Percentiles rank a stretch among this genome's conserved stretches.
These are phyloP conservation scores for Saraca asoca DNA, from an alignment of 331 rosid genomes.

Conservation along the genomic window DNA sequence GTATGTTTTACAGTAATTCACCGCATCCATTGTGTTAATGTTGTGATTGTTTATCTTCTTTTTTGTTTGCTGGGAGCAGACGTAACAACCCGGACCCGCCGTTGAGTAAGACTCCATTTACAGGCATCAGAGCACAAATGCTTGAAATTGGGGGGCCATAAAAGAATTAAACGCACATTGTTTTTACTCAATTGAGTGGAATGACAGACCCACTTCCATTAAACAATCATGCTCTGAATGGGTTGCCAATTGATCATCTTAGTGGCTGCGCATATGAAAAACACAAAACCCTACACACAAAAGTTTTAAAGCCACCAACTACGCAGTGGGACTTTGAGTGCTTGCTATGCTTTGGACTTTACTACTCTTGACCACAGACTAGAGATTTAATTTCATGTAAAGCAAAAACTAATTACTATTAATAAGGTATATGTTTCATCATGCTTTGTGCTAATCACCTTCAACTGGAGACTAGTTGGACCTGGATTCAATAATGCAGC, in stretches of 20 bases:
- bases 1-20: neutral
- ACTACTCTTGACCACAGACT: slow-evolving; percentile 29
- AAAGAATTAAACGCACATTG: neutral
- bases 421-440: slow-evolving; percentile 3
- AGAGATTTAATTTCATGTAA: slow-evolving; percentile 5
- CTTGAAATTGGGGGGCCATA: slow-evolving; percentile 14
- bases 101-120: slow-evolving; percentile 44
- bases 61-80: slow-evolving; percentile 33
- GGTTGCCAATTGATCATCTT: slow-evolving; percentile 23
- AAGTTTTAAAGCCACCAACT: slow-evolving; percentile 3
- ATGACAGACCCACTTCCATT: slow-evolving; percentile 14
- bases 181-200: neutral
- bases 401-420: slow-evolving; percentile 5
- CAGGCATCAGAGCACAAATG: neutral
- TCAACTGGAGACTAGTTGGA: slow-evolving; percentile 33
- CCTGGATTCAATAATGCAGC: slow-evolving; percentile 42
- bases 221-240: slow-evolving; percentile 20
- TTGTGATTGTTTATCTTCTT: neutral
- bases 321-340: slow-evolving; percentile 41
- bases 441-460: slow-evolving; percentile 39
- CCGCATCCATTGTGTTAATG: neutral
- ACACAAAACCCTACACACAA: slow-evolving; percentile 43
- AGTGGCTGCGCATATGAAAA: slow-evolving; percentile 39
- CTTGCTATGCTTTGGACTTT: slow-evolving; percentile 31
- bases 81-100: slow-evolving; percentile 21